phyloP scores from a whole-genome alignment of 257 asterid genomes.

The Nyctanthes arbortristis region DNA sequence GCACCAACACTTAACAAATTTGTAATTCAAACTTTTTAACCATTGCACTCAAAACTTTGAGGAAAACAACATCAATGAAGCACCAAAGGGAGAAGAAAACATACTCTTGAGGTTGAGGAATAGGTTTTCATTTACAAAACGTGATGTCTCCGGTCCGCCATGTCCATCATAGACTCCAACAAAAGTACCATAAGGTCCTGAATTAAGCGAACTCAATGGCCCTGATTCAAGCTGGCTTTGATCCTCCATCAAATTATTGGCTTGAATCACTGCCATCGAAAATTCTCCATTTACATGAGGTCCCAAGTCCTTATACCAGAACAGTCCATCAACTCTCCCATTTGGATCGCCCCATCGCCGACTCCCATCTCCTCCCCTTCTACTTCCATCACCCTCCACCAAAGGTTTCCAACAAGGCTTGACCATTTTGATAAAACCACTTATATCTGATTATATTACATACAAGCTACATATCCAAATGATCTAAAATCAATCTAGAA shows the following conservation, averaged over 20 bases:
- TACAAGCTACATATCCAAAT: constrained; percentile 34
- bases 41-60: constrained; percentile 2
- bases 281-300: constrained; percentile 73
- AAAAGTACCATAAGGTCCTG: constrained; percentile 87
- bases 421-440: constrained; percentile 52
- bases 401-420: constrained; percentile 82
- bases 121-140: constrained; percentile 65
- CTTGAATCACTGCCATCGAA: constrained; percentile 94
- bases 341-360: constrained; percentile 49
- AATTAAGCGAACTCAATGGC: constrained; percentile 56
- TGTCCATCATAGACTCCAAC: constrained; percentile 98
- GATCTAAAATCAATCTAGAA: constrained; percentile 5
- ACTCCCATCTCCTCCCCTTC: constrained; percentile 35
- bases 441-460: constrained; percentile 23
- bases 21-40: neutral
- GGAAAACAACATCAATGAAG: constrained; percentile 1
- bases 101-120: constrained; percentile 82
- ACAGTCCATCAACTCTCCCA: constrained; percentile 70
- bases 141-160: constrained; percentile 94
- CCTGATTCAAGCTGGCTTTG: constrained; percentile 94
- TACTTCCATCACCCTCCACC: constrained; percentile 67
- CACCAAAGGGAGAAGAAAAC: constrained; percentile 29
- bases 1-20: constrained; percentile 5
- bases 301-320: constrained; percentile 92
- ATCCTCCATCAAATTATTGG: constrained; percentile 87